These are phyloP conservation scores for Phytophthora quininea DNA, from an alignment of 352 stramenopile species.

Conservation along the genomic window DNA sequence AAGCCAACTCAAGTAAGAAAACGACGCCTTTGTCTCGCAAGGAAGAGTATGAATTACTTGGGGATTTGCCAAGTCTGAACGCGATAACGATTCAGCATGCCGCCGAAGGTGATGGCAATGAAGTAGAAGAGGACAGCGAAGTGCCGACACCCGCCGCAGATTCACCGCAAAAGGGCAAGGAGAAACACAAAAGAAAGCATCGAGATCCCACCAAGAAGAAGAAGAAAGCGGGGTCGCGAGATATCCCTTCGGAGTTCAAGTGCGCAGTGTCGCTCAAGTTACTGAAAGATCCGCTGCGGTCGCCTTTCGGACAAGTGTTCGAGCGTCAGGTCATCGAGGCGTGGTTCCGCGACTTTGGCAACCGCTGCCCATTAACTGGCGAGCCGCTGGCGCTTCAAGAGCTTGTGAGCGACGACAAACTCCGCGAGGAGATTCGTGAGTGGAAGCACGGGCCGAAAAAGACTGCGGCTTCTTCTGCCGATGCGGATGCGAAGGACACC, in stretches of 20 bases:
- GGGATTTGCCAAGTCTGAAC: slow-evolving; percentile 72
- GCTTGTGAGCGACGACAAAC: slow-evolving; percentile 53
- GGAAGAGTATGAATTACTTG: slow-evolving; percentile 81
- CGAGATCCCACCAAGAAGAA: slow-evolving; percentile 42
- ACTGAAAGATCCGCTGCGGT: slow-evolving; percentile 70
- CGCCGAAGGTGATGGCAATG: slow-evolving; percentile 27
- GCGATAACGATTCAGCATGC: slow-evolving; percentile 69
- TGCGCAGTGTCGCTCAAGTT: slow-evolving; percentile 80
- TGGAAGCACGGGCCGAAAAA: slow-evolving; percentile 67
- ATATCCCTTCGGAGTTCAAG: slow-evolving; percentile 66
- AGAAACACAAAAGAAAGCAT: slow-evolving; percentile 31
- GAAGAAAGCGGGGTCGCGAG: slow-evolving; percentile 26
- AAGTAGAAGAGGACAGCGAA: slow-evolving; percentile 36
- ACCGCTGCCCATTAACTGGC: slow-evolving; percentile 76
- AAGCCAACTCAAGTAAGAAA: slow-evolving; percentile 42
- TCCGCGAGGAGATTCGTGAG: slow-evolving; percentile 61
- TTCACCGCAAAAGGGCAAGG: slow-evolving; percentile 25
- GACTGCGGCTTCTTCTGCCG: neutral
- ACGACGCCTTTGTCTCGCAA: slow-evolving; percentile 62
- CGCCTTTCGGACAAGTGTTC: slow-evolving; percentile 80
- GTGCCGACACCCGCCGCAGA: slow-evolving; percentile 28
- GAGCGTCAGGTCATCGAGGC: slow-evolving; percentile 78
- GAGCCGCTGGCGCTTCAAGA: slow-evolving; percentile 66
- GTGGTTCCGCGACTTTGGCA: slow-evolving; percentile 86
- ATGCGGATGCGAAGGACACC: slow-evolving; percentile 10